Evolutionary conservation across 805 yeast genomes (phyloP), one percentile per base, ranked within the genome.

Genomic region (Starmerella vaccinii): DNA sequence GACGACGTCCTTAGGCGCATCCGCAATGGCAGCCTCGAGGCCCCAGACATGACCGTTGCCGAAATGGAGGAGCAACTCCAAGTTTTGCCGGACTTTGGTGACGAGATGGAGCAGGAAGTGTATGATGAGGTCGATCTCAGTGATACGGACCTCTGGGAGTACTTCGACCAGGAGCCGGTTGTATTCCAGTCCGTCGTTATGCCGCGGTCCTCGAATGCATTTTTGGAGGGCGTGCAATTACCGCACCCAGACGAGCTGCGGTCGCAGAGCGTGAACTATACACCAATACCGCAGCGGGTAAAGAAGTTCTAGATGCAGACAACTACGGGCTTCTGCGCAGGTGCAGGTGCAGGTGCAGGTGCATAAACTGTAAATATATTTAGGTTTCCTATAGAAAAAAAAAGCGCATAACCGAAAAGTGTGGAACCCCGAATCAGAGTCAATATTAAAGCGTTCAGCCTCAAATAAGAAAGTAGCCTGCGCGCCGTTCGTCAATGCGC

Each of bases 281-380:
- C 46, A 29, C 56, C 57, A 13, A 49, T 56, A 12, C 59, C 56
- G 12, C 51, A 46, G 33, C 7, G 35, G 5, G 26, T 57, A 6
- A 47, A 35, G 23, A 53, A 43, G 45, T 37, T 44, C 37, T 53
- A 39, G 15, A 16, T 32, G 18, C 18, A 16, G 9, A n/a, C n/a
- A n/a, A 32, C 8, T 32, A 8, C 32, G 9, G 32, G 13, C 13
- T 9, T 27, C 13, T 27, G 32, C 32, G 32, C 13, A n/a, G 32
- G 9, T 27, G 32, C 13, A 9, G 32, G 13, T 13, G 32, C 13
- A 27, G 32, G 32, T 13, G 32, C 32, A 27, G 13, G 32, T 9
- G 9, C 13, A 13, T 32, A 32, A 13, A 32, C 29, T 26, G 29
- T 32, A 32, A 12, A 32, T 32, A 32, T 6, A 32, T 9, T 4